Base-by-base conservation (phyloP, 495 filamentous ascomycete species). In the Rhypophila decipiens region DNA sequence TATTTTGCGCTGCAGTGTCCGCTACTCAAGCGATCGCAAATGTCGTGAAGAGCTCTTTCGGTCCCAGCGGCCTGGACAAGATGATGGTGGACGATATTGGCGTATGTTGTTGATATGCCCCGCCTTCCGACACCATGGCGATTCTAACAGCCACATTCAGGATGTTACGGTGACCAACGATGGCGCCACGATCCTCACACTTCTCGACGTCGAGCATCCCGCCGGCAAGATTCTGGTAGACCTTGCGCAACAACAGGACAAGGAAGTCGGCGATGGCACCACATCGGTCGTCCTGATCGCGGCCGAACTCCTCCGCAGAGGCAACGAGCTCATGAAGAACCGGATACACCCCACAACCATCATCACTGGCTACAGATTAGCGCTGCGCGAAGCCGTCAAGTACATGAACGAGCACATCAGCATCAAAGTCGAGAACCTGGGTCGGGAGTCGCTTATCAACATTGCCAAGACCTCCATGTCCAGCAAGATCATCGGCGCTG, bases 31-130 rank as follows among this genome's bases (percentile, higher is more conserved):
- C 90, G 38, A 96, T 99, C 64, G 85, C 93, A 66, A 97, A 96
- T 84, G 88, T 96, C 44, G 89, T 99, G 65, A 96, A 95, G 73
- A 95, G 86, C 70, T 99, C 93, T 12, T 99, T 97, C 66, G 93
- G 93, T 34, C 93, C 93, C 48, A 95, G 88, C 49, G 93, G 93
- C 27, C 73, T 99, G 55, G 93, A 99, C 63, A 99, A 99, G 79
- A 97, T 99, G 94, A 97, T 99, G 94, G 94, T 99, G 61, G 93
- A 99, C 68, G 93, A 99, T 62, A 97, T 97, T 65, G 93, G 93
- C 58, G 87, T 90, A 78, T 52, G 84, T 58, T 15, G 4, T 37
- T 38, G 7, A 7, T 8, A 18, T 17, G 13, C 19, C 36, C 15
- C 1, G 1, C n/a, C 3, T 11, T 38, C 10, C 24, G 19, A 23